Conservation (phyloP, 106 monocot genomes). For the Cymbidium sinense region DNA sequence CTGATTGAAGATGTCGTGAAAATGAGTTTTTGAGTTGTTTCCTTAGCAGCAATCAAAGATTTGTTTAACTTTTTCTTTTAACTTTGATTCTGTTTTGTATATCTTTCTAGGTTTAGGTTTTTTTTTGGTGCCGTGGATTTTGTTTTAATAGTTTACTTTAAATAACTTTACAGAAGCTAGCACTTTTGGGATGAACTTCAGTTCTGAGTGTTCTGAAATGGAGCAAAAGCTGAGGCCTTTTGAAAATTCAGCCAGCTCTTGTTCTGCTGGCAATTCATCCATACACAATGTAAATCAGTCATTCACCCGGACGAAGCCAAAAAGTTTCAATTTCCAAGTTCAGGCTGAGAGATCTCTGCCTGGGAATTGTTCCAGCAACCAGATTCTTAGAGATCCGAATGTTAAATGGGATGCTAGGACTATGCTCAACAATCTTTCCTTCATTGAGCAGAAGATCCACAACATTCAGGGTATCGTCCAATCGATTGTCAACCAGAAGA, state of each 20-base stretch:
- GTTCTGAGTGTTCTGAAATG: background rate
- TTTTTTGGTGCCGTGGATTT: background rate
- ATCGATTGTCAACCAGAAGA: conserved; percentile 34
- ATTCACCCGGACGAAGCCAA: background rate
- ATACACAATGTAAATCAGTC: background rate
- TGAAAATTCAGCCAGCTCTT: background rate
- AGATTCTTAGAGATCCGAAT: background rate
- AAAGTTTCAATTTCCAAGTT: background rate
- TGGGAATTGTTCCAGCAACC: background rate
- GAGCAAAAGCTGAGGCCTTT: background rate
- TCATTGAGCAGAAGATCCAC: conserved; percentile 92
- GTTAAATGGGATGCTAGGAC: conserved; percentile 56
- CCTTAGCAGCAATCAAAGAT: no score
- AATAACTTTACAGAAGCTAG: background rate
- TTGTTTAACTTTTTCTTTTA: no score
- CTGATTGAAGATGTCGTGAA: no score
- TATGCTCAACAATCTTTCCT: conserved; percentile 64
- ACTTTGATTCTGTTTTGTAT: no score
- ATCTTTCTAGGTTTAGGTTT: no score
- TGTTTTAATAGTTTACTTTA: background rate
- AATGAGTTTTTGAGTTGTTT: no score
- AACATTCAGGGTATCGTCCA: conserved; percentile 60
- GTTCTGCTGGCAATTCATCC: background rate
- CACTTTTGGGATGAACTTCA: background rate
- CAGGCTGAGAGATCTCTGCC: background rate